Evolutionary conservation across 495 filamentous ascomycete species (phyloP), one percentile per base, ranked within the genome.

Genomic region (Xylaria venustula): DNA sequence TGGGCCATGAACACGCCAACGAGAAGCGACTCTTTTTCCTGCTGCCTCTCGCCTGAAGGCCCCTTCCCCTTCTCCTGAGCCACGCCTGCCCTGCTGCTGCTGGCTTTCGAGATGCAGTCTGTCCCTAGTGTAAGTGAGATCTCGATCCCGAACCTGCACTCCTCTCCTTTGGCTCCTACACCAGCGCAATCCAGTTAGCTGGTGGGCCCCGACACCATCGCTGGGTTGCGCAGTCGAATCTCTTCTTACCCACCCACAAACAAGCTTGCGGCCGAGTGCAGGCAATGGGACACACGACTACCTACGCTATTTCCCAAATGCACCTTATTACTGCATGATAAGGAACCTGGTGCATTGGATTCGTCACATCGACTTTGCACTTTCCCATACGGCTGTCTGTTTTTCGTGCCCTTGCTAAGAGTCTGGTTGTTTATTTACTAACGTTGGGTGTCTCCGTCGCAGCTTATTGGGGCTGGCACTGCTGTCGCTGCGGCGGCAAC

Each of bases 111-210:
- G 66, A 87, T 87, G 84, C 83, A 85, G 79, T 80, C 83, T 41
- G 75, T 87, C 71, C 84, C 84, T 67, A 86, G 81, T 77, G 84
- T 87, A 79, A 84, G 84, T 85, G 40, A 30, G 30, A 54, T 47
- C 58, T 47, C 58, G 40, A 61, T 54, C 28, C 40, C 42, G 6
- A 26, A 41, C 32, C 12, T 15, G 20, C 51, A 28, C 49, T 41
- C 40, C 36, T 42, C 42, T 47, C 48, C 37, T 54, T 20, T 30
- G 17, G 26, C 40, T 41, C 41, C 28, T 17, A 20, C 41, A 41
- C 50, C 58, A 61, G 28, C 50, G 41, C 49, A 61, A 54, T 54
- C 46, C 20, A 52, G 50, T 48, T 54, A 61, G 50, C 25, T 41
- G 41, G 58, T 61, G 50, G 58, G 50, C 58, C 58, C 58, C 37